Base-by-base conservation (phyloP, 306 rosid genomes). In the Datisca glomerata region DNA sequence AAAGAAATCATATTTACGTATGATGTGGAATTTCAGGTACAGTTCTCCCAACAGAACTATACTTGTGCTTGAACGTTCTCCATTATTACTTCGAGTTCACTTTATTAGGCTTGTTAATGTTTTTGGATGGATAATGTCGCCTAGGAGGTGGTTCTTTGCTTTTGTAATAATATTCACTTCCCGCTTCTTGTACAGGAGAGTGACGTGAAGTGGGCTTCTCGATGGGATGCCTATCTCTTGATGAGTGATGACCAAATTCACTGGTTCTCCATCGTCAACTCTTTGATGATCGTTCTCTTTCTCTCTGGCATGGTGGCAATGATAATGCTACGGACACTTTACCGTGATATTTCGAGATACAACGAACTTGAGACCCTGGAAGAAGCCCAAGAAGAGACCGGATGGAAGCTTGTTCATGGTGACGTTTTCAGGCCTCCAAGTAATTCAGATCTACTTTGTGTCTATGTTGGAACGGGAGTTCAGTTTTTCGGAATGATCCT, bases 341-440 rank as follows among this genome's bases (percentile, higher is more conserved):
- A 75, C 74, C 96, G 96, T 49, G 96, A 86, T 47, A 86, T 86
- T 53, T 84, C 96, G 14, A 86, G 75, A 69, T 86, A 86, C 66
- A 86, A 86, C 42, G 96, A 86, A 53, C 93, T 86, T 47, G 96
- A 86, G 76, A 86, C 96, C 62, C 96, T 75, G 56, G 96, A 86
- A 76, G 96, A 86, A 72, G 96, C 96, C 35, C 96, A 86, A 63
- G 96, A 86, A 62, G 96, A 86, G 74, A 86, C 93, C 4, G 96
- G 96, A 56, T 85, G 96, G 96, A 86, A 86, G 66, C 96, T 86
- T 55, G 96, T 86, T 35, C 96, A 86, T 23, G 94, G 96, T 18
- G 96, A 86, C 73, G 93, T 86, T 14, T 86, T 86, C 61, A 70
- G 96, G 68, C 79, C 94, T 21, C 96, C 96, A 36, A 74, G 28